A percentile compares a stretch with the other conserved stretches of the same genome.
These are phyloP conservation scores for Fusarium foetens DNA, from an alignment of 2,329 filamentous ascomycete genomes.

Conservation along the genomic window DNA sequence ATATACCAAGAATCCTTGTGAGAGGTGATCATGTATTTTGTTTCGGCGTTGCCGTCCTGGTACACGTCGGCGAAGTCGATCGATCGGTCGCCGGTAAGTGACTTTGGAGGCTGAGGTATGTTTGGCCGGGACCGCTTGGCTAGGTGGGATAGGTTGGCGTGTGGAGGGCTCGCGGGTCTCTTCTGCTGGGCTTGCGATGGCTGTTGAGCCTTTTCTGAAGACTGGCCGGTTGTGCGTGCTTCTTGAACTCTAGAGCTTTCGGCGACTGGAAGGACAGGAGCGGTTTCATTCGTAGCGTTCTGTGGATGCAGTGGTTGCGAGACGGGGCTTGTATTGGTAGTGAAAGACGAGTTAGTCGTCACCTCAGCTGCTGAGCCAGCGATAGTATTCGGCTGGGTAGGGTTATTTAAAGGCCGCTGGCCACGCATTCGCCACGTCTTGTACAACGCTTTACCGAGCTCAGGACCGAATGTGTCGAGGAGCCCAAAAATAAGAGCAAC, in stretches of 20 bases:
- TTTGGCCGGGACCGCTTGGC: background rate
- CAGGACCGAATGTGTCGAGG: background rate
- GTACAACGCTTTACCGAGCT: background rate
- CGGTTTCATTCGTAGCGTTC: background rate
- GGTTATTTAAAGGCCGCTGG: background rate
- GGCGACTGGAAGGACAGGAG: background rate
- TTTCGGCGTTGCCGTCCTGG: conserved; percentile 4
- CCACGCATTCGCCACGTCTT: background rate
- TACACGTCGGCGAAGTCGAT: conserved; percentile 16
- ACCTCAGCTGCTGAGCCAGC: background rate
- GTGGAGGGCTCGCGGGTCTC: background rate
- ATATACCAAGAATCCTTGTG: conserved; percentile 11
- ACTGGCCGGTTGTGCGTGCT: background rate
- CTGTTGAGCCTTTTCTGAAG: background rate
- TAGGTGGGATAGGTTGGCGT: background rate
- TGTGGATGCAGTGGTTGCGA: background rate
- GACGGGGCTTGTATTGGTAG: no score
- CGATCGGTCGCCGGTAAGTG: background rate
- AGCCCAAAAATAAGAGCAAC: background rate
- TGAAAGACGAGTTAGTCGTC: background rate
- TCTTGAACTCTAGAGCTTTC: background rate
- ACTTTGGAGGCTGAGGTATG: accelerated
- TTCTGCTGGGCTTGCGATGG: background rate
- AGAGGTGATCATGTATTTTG: background rate
- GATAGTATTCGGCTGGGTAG: background rate